phyloP scores from a whole-genome alignment of 106 monocot species.

The Dendrobium huoshanense region DNA sequence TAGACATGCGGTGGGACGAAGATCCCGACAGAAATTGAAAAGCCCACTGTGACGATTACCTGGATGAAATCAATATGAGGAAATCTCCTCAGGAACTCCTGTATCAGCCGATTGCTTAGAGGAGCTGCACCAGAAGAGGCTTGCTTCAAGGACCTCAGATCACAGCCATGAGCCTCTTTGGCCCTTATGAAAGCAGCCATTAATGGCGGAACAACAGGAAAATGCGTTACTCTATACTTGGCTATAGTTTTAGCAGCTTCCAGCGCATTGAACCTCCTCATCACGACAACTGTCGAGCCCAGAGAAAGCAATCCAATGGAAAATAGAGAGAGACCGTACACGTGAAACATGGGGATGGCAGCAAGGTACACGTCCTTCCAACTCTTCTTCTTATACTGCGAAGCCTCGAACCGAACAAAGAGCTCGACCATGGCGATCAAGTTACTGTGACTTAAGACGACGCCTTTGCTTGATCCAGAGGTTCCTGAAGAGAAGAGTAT shows the following conservation, averaged over 20 bases:
- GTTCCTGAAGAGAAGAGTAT: slow-evolving; percentile 79
- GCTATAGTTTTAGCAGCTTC: slow-evolving; percentile 38
- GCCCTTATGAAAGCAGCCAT: slow-evolving; percentile 33
- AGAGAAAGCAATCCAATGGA: slow-evolving; percentile 46
- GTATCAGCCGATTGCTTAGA: slow-evolving; percentile 26
- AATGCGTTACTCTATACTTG: slow-evolving; percentile 50
- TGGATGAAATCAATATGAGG: slow-evolving; percentile 77
- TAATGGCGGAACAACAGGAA: slow-evolving; percentile 60
- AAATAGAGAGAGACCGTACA: slow-evolving; percentile 67
- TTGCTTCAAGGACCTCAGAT: slow-evolving; percentile 42
- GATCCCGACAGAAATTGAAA: neutral
- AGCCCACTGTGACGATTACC: slow-evolving; percentile 19
- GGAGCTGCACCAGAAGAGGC: slow-evolving; percentile 72
- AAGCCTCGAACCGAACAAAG: slow-evolving; percentile 59
- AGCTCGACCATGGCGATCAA: slow-evolving; percentile 61
- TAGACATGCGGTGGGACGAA: neutral
- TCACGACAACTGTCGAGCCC: slow-evolving; percentile 56
- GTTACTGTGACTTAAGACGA: slow-evolving; percentile 49
- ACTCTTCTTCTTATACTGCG: slow-evolving; percentile 20
- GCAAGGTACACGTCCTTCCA: slow-evolving; percentile 65
- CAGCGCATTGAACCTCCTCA: slow-evolving; percentile 49
- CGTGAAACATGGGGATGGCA: slow-evolving; percentile 72
- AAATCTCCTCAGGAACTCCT: slow-evolving; percentile 37
- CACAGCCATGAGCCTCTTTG: slow-evolving; percentile 6
- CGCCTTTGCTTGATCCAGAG: slow-evolving; percentile 58